Evolutionary conservation across 371 early-diverging fungal species (phyloP).

Genomic region (Lichtheimia hyalospora): DNA sequence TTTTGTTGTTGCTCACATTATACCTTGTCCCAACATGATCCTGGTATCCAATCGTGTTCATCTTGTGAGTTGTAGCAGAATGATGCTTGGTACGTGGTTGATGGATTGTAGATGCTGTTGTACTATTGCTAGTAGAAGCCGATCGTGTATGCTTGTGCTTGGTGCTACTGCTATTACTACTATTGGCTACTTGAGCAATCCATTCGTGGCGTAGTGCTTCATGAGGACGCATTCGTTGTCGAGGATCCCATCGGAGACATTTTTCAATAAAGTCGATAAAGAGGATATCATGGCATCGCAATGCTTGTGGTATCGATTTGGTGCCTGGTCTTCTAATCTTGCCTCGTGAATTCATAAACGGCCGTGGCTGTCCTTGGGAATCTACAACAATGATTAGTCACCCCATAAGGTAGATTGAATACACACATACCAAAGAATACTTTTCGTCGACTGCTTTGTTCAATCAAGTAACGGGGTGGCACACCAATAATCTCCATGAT

Average conservation of each 20-base stretch:
- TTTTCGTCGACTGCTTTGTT: slow-evolving; percentile 71
- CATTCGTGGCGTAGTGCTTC: slow-evolving; percentile 78
- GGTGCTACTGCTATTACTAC: no score
- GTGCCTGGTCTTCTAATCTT: slow-evolving; percentile 75
- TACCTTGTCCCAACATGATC: not conserved
- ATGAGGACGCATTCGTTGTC: slow-evolving; percentile 75
- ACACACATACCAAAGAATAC: slow-evolving; percentile 76
- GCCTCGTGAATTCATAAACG: slow-evolving; percentile 81
- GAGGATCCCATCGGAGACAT: slow-evolving; percentile 87
- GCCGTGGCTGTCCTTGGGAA: slow-evolving; percentile 58
- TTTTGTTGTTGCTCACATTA: not conserved
- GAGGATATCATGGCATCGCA: slow-evolving; percentile 66
- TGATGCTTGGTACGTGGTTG: not conserved
- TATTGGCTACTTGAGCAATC: slow-evolving; percentile 43
- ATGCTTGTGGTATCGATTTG: slow-evolving; percentile 66
- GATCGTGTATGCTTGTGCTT: no score
- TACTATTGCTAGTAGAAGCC: not conserved
- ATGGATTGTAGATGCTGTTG: not conserved
- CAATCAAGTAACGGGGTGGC: slow-evolving; percentile 74
- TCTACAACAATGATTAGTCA: slow-evolving; percentile 37
- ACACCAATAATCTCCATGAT: slow-evolving; percentile 89
- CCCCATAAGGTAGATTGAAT: not conserved
- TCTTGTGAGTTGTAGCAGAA: not conserved
- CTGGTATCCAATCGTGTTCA: not conserved
- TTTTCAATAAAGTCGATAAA: slow-evolving; percentile 81